A percentile compares a stretch with the other conserved stretches of the same genome.
These are phyloP conservation scores for Solanum hybrid DNA, from an alignment of 305 asterid genomes.

Conservation along the genomic window DNA sequence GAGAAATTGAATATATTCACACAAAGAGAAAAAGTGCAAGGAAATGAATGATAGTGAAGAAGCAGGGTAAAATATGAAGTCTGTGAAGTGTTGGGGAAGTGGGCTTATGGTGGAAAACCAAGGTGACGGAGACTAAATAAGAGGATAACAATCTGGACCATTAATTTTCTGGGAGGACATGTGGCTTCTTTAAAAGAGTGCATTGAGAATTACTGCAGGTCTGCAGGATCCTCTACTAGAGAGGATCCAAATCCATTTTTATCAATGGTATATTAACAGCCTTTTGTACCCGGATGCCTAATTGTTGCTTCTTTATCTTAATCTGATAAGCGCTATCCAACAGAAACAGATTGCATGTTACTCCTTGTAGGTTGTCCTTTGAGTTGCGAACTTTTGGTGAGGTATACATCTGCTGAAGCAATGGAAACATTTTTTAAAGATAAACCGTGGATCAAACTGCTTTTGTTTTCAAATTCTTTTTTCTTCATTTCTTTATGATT, in stretches of 20 bases:
- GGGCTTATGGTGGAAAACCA: background rate
- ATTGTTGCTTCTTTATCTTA: background rate
- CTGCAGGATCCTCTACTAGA: background rate
- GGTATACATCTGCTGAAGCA: background rate
- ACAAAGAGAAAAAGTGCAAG: background rate
- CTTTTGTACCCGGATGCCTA: background rate
- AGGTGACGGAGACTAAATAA: background rate
- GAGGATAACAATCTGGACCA: background rate
- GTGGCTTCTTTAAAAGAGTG: background rate
- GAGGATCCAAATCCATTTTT: background rate
- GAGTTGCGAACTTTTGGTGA: background rate
- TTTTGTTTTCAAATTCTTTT: background rate
- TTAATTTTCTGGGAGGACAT: background rate
- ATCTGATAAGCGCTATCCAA: background rate
- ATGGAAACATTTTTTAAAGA: background rate
- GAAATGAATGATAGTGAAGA: background rate
- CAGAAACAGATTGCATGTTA: background rate
- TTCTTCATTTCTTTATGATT: background rate
- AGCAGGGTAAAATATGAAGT: background rate
- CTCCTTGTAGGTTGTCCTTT: background rate
- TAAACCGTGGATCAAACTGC: background rate
- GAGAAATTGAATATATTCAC: background rate
- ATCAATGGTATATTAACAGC: background rate
- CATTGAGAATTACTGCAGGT: background rate
- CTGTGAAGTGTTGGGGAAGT: background rate